Conservation (phyloP, 2,329 filamentous ascomycete genomes). For the Phialophora chinensis region DNA sequence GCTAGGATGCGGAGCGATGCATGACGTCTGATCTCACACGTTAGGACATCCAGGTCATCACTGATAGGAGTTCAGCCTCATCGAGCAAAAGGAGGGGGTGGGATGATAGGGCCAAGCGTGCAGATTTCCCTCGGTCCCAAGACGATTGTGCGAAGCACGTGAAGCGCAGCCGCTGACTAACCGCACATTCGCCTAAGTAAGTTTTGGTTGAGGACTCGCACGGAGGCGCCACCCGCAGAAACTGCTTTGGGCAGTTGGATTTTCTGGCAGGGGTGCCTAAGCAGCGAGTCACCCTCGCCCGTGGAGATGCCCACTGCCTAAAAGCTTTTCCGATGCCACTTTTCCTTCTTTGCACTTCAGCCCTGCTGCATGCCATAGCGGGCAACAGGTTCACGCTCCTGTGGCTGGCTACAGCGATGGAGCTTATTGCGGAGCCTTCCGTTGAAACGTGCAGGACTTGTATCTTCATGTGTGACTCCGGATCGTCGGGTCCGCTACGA, state of each 20-base stretch:
- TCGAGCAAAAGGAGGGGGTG: neutral
- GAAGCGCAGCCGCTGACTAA: neutral
- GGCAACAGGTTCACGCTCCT: neutral
- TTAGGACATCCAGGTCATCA: neutral
- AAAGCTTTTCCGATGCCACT: neutral
- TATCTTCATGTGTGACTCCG: neutral
- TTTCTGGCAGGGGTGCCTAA: neutral
- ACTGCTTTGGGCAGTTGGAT: conserved; percentile 11
- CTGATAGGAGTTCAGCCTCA: conserved; percentile 3
- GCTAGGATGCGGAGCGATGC: neutral
- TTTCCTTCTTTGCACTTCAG: neutral
- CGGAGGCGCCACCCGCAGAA: neutral
- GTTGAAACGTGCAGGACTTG: neutral
- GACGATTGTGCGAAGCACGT: neutral
- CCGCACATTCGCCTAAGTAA: conserved; percentile 8
- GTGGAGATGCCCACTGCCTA: conserved; percentile 4
- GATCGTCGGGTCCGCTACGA: neutral
- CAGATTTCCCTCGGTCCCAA: neutral
- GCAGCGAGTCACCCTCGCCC: neutral
- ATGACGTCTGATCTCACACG: neutral
- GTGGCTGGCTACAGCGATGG: neutral
- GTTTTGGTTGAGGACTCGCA: neutral
- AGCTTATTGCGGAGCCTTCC: neutral
- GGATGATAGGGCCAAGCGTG: conserved; percentile 1
- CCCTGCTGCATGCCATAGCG: neutral